These are phyloP conservation scores for Penicillium sumatraense DNA, from an alignment of 2,329 filamentous ascomycete genomes.

Conservation along the genomic window DNA sequence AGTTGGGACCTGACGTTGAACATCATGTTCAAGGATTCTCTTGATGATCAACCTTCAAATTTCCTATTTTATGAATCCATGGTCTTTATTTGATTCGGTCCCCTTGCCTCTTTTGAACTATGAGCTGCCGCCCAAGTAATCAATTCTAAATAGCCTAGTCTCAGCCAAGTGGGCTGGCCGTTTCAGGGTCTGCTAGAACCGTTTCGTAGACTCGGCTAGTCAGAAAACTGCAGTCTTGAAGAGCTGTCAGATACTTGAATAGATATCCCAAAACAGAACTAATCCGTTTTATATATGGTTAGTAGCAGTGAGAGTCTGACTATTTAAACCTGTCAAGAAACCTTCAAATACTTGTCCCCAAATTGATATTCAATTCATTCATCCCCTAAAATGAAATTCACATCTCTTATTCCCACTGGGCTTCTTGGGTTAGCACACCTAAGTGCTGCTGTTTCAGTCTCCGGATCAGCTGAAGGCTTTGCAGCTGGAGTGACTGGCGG, in stretches of 20 bases:
- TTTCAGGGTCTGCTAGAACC: neutral
- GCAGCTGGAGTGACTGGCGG: constrained; percentile 12
- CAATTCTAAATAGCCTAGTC: neutral
- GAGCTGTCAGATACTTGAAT: neutral
- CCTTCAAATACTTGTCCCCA: neutral
- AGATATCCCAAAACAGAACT: neutral
- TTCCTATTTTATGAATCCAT: too few relatives aligned
- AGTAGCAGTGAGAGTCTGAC: neutral
- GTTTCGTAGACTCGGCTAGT: neutral
- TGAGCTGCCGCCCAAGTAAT: too few relatives aligned
- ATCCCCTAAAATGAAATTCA: neutral
- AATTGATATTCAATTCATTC: neutral
- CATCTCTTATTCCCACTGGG: neutral
- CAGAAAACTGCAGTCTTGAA: neutral
- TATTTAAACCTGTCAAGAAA: neutral
- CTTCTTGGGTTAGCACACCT: neutral
- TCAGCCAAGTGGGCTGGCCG: neutral
- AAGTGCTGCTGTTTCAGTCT: constrained; percentile 8
- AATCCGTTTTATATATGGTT: neutral
- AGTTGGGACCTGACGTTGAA: too few relatives aligned
- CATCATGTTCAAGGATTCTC: too few relatives aligned
- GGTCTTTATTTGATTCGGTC: too few relatives aligned
- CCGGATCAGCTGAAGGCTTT: constrained; percentile 10
- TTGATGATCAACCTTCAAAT: too few relatives aligned
- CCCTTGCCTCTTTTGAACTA: too few relatives aligned